Percentiles rank a stretch among this genome's conserved stretches.
Evolutionary conservation across 345 rosid species (phyloP).

Genomic region (Physaria fendleri): DNA sequence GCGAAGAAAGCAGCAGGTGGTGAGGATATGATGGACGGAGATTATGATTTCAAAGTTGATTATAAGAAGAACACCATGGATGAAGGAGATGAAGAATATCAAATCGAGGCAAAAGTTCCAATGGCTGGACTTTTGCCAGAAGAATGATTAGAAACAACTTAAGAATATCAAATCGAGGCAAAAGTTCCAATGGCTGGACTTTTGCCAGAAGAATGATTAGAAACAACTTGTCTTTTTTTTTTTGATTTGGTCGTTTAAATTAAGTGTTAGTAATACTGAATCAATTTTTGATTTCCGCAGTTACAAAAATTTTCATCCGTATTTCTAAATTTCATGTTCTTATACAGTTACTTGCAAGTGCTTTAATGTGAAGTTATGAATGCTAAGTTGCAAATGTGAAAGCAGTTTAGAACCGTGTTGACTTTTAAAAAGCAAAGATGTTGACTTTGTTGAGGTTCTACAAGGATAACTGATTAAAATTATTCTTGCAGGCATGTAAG

Average conservation of each 20-base stretch:
- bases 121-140: constrained; percentile 42
- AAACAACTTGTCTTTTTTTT: not conserved
- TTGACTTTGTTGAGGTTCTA: not conserved
- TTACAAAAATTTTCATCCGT: too few species aligned
- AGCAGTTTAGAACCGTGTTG: not conserved
- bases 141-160: constrained; percentile 28
- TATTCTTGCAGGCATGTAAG: not conserved
- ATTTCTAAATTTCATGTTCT: not conserved
- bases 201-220: constrained; percentile 36
- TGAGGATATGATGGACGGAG: constrained; percentile 58
- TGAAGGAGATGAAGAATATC: constrained; percentile 34
- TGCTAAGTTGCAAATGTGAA: constrained; percentile 16
- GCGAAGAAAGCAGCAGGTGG: constrained; percentile 32
- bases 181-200: constrained; percentile 49
- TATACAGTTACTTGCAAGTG: not conserved
- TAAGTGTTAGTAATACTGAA: not conserved
- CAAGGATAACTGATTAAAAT: not conserved
- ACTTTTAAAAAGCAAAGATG: not conserved
- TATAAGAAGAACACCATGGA: constrained; percentile 50
- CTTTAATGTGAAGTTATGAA: not conserved
- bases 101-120: constrained; percentile 36
- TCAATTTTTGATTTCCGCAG: constrained; percentile 10
- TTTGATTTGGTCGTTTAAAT: not conserved
- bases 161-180: constrained; percentile 26
- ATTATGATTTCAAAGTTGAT: constrained; percentile 80